Conservation (phyloP, 2,329 filamentous ascomycete species). For the Paecilomyces variotii region DNA sequence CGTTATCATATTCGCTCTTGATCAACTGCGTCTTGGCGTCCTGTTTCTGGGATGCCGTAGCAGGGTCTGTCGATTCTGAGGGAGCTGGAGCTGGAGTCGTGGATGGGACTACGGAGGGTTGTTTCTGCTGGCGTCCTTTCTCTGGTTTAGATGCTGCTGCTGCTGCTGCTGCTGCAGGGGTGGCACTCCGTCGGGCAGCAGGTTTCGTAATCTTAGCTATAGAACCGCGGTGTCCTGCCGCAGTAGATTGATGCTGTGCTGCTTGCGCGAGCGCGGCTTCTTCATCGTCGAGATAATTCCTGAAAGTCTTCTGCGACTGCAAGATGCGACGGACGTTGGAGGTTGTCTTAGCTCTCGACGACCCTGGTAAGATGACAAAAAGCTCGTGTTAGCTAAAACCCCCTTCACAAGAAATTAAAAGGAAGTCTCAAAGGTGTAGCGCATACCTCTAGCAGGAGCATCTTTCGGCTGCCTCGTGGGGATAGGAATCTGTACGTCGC, state of each 20-base stretch:
- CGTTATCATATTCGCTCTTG: conserved; percentile 30
- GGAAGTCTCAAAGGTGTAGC: background rate
- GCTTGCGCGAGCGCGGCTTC: conserved; percentile 33
- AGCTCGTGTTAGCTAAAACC: background rate
- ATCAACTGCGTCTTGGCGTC: conserved; percentile 17
- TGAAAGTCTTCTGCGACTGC: conserved; percentile 42
- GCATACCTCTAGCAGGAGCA: conserved; percentile 32
- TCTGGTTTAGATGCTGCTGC: conserved; percentile 3
- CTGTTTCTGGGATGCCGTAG: background rate
- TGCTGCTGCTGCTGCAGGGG: conserved; percentile 13
- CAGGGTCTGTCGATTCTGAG: background rate
- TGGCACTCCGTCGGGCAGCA: conserved; percentile 18
- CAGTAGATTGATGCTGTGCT: conserved; percentile 11
- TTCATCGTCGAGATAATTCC: conserved; percentile 45
- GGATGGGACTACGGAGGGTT: conserved; percentile 6
- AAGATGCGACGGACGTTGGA: conserved; percentile 41
- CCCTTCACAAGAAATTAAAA: background rate
- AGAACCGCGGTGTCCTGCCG: conserved; percentile 10
- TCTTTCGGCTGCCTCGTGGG: conserved; percentile 45
- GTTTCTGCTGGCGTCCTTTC: conserved; percentile 12
- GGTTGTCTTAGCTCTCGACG: conserved; percentile 35
- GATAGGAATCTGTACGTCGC: conserved; percentile 64
- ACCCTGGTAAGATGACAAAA: conserved; percentile 12
- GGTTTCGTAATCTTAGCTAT: conserved; percentile 14
- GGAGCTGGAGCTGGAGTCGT: conserved; percentile 7